These are phyloP conservation scores for Trichoderma sp. DNA, from an alignment of 2,329 filamentous ascomycete genomes.

Conservation along the genomic window DNA sequence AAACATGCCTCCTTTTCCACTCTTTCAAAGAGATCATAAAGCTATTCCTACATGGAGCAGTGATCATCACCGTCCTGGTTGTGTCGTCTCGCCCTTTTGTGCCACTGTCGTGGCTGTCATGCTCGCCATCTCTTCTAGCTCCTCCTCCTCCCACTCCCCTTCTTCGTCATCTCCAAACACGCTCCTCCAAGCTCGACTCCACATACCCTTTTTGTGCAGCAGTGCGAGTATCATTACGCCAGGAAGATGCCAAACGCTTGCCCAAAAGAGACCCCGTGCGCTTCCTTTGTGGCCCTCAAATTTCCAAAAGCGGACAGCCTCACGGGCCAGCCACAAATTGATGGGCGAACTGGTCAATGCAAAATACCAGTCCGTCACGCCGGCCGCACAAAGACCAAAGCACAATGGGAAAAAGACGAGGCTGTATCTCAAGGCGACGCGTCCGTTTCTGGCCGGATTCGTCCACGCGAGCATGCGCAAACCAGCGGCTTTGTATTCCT, in stretches of 20 bases:
- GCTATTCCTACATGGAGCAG: constrained; percentile 4
- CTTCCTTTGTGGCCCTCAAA: constrained; percentile 74
- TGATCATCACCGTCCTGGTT: constrained; percentile 18
- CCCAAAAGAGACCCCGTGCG: constrained; percentile 89
- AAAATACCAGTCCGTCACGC: constrained; percentile 84
- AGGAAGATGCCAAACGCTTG: constrained; percentile 94
- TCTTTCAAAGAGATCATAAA: neutral
- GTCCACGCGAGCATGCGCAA: constrained; percentile 79
- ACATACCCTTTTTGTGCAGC: constrained; percentile 89
- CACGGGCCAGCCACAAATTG: constrained; percentile 80
- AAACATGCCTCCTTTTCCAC: neutral
- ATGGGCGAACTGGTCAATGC: constrained; percentile 75
- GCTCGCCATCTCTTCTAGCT: constrained; percentile 41
- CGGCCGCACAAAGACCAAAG: constrained; percentile 70
- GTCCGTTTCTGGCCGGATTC: constrained; percentile 78
- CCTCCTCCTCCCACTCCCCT: constrained; percentile 59
- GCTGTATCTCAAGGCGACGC: constrained; percentile 86
- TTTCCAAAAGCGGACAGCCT: constrained; percentile 80
- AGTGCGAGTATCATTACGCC: constrained; percentile 86
- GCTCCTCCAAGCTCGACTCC: constrained; percentile 75
- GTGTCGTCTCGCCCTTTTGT: constrained; percentile 25
- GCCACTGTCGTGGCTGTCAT: constrained; percentile 34
- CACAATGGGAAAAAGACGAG: constrained; percentile 85
- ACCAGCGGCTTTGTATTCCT: constrained; percentile 77
- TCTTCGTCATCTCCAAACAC: constrained; percentile 56